These are phyloP conservation scores for Antitrichia curtipendula DNA, from an alignment of 225 moss, liverwort and hornwort genomes.

Conservation along the genomic window DNA sequence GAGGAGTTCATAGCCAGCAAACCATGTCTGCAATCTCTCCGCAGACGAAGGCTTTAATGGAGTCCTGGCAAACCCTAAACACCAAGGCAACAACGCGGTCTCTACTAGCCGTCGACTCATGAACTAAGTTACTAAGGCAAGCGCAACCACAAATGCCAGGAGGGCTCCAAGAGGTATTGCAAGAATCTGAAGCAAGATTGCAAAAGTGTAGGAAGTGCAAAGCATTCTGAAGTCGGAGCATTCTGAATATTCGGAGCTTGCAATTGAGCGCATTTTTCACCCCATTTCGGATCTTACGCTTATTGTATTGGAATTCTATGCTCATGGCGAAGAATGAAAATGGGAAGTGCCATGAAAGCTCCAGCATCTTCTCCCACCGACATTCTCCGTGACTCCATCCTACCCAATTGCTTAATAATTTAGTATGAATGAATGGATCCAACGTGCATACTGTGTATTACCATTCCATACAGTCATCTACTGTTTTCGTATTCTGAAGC, in stretches of 20 bases:
- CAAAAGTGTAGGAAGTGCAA: background rate
- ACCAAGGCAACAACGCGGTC: background rate
- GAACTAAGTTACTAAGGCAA: background rate
- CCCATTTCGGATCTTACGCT: no score
- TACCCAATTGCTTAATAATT: background rate
- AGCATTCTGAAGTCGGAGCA: background rate
- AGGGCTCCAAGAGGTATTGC: background rate
- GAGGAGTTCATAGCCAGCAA: background rate
- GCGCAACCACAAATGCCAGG: background rate
- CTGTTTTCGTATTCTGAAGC: background rate
- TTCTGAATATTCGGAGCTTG: no score
- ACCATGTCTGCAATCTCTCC: background rate
- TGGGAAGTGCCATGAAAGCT: background rate
- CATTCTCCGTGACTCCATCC: background rate
- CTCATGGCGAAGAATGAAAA: background rate
- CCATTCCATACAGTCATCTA: background rate
- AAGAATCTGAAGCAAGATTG: background rate
- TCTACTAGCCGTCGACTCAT: background rate
- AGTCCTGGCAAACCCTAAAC: background rate
- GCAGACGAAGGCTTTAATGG: background rate
- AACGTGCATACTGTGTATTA: background rate
- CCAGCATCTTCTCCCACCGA: background rate
- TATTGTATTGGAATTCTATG: background rate
- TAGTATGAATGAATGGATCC: background rate
- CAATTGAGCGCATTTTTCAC: background rate